These are phyloP conservation scores for Coriolopsis trogii DNA, from an alignment of 1,284 basidiomycete species.

Conservation along the genomic window DNA sequence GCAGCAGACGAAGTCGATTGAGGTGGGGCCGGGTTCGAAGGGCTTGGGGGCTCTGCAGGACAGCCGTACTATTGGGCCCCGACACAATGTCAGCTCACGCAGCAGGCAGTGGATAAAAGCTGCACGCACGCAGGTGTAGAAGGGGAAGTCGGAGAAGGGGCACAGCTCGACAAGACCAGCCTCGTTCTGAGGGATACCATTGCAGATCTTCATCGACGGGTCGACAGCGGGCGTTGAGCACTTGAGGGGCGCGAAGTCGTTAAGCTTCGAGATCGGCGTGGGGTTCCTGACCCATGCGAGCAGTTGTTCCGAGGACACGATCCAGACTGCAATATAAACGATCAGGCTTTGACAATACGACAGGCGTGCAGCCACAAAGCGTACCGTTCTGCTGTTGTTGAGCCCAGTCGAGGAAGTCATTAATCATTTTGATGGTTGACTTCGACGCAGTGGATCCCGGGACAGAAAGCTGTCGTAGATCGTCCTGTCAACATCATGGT, in stretches of 20 bases:
- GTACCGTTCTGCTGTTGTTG: conserved; percentile 70
- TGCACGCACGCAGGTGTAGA: conserved; percentile 69
- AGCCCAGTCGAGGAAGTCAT: conserved; percentile 82
- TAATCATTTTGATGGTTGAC: conserved; percentile 72
- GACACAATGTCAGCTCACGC: too few species aligned
- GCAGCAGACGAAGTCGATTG: conserved; percentile 51
- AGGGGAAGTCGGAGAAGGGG: conserved; percentile 73
- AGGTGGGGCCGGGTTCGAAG: conserved; percentile 64
- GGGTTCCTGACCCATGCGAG: conserved; percentile 79
- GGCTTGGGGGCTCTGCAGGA: conserved; percentile 56
- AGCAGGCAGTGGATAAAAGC: conserved; percentile 36
- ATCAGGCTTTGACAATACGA: background rate
- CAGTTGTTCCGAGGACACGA: conserved; percentile 75
- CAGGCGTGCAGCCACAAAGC: conserved; percentile 9
- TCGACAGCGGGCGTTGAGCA: conserved; percentile 66
- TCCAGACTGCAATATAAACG: conserved; percentile 57
- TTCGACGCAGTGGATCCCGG: conserved; percentile 56
- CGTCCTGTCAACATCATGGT: background rate
- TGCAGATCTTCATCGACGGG: conserved; percentile 62
- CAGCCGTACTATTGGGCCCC: conserved; percentile 88
- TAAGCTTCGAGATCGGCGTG: conserved; percentile 61
- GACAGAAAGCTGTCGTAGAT: conserved; percentile 8
- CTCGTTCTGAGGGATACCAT: conserved; percentile 71
- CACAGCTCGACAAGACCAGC: conserved; percentile 63
- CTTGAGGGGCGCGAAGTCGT: conserved; percentile 54